Conservation (phyloP, 805 yeast species). For the Priceomyces castillae region DNA sequence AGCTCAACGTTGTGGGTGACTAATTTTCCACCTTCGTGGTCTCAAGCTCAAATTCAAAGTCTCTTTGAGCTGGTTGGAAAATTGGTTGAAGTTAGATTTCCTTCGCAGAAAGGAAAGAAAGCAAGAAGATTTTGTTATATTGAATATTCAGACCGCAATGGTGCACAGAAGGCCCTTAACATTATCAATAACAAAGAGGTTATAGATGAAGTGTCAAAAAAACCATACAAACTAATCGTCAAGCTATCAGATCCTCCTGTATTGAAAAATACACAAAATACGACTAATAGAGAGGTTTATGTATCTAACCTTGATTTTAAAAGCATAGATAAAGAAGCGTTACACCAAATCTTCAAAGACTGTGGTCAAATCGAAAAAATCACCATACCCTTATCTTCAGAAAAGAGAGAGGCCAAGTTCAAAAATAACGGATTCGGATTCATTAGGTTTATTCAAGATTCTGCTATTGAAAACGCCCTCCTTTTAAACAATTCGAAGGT, state of each 20-base stretch:
- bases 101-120: conserved; percentile 53
- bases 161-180: conserved; percentile 44
- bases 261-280: conserved; percentile 37
- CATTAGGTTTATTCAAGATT: conserved; percentile 43
- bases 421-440: conserved; percentile 67
- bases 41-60: conserved; percentile 34
- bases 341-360: conserved; percentile 42
- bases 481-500: conserved; percentile 38
- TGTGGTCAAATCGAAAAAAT: conserved; percentile 56
- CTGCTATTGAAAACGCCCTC: conserved; percentile 49
- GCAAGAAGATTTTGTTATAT: conserved; percentile 73
- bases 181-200: conserved; percentile 38
- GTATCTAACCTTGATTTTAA: conserved; percentile 52
- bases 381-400: conserved; percentile 43
- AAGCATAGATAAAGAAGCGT: conserved; percentile 33
- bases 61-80: conserved; percentile 42
- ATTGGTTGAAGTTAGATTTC: conserved; percentile 56
- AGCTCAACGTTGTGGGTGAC: conserved; percentile 67
- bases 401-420: conserved; percentile 28
- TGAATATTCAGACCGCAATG: conserved; percentile 46
- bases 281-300: conserved; percentile 57
- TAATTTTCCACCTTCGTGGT: conserved; percentile 62
- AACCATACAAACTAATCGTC: conserved; percentile 45
- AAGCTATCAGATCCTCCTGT: conserved; percentile 57
- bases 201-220: conserved; percentile 23